Evolutionary conservation across 129 eudicot species (phyloP).

Genomic region (Flaveria sonorensis): DNA sequence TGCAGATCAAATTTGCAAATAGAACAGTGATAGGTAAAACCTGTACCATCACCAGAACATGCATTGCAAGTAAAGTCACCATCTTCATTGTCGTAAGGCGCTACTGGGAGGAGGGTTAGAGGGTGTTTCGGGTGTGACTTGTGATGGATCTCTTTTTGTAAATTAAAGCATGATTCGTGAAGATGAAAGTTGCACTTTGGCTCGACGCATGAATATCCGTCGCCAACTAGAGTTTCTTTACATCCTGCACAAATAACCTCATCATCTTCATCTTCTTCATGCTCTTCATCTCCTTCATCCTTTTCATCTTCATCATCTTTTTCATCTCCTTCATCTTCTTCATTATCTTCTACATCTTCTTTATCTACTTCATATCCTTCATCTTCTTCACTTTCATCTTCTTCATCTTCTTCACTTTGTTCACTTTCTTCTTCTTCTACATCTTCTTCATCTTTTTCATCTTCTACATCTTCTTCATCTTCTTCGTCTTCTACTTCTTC

Average conservation of each 20-base stretch:
- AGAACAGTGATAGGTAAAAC: constrained; percentile 55
- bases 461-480: too few species aligned
- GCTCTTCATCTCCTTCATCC: constrained; percentile 19
- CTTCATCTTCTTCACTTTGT: too few species aligned
- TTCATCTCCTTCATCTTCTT: too few species aligned
- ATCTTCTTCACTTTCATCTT: too few species aligned
- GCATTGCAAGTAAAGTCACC: constrained; percentile 60
- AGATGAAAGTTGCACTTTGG: constrained; percentile 45
- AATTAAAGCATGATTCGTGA: constrained; percentile 42
- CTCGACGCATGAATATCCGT: constrained; percentile 35
- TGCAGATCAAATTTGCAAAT: constrained; percentile 70
- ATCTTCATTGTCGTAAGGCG: constrained; percentile 38
- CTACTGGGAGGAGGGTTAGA: constrained; percentile 46
- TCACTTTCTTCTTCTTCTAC: too few species aligned
- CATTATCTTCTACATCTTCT: too few species aligned
- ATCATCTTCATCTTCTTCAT: constrained; percentile 29
- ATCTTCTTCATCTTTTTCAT: too few species aligned
- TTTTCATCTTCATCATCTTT: too few species aligned
- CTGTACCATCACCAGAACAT: constrained; percentile 54
- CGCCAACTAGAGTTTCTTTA: constrained; percentile 37
- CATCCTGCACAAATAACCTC: constrained; percentile 47
- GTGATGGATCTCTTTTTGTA: constrained; percentile 45
- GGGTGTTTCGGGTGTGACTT: constrained; percentile 66
- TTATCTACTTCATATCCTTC: too few species aligned
- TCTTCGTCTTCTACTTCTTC: too few species aligned